Evolutionary conservation across 805 yeast genomes (phyloP).

Genomic region (Nakazawaea molendinolei): DNA sequence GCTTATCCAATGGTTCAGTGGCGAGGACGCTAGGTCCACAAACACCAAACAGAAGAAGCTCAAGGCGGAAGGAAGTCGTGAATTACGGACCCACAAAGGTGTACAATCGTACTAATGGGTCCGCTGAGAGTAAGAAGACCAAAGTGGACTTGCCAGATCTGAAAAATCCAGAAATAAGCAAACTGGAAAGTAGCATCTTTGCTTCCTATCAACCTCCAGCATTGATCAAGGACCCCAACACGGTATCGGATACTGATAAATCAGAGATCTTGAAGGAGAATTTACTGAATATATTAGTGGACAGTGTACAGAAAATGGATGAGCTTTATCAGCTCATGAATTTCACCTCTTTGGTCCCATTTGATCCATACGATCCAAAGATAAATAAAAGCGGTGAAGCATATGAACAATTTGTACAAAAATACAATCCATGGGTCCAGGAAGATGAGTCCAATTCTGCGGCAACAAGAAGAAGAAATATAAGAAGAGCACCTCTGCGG

Average conservation of each 20-base stretch:
- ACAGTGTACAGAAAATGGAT: constrained; percentile 43
- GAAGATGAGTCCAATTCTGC: constrained; percentile 15
- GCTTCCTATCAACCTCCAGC: constrained; percentile 2
- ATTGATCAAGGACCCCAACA: background rate
- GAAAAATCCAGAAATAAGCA: no score
- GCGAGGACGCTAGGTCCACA: constrained; percentile 1
- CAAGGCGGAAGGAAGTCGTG: constrained; percentile 4
- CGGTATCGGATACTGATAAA: background rate
- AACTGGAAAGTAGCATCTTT: background rate
- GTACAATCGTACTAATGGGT: constrained; percentile 2
- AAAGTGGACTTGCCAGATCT: no score
- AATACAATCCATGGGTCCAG: constrained; percentile 33
- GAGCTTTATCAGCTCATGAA: constrained; percentile 60
- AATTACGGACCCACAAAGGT: constrained; percentile 6
- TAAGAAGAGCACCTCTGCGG: constrained; percentile 15
- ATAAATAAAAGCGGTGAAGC: constrained; percentile 29
- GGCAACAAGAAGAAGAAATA: constrained; percentile 20
- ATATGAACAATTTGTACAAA: constrained; percentile 25
- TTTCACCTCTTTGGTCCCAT: constrained; percentile 53
- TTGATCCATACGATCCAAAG: constrained; percentile 41
- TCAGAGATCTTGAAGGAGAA: constrained; percentile 19
- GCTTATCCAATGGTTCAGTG: background rate
- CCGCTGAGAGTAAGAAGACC: no score
- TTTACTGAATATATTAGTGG: constrained; percentile 36
- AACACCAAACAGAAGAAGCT: constrained; percentile 2